phyloP scores from a whole-genome alignment of 257 asterid species.

The Rubia yunnanensis region DNA sequence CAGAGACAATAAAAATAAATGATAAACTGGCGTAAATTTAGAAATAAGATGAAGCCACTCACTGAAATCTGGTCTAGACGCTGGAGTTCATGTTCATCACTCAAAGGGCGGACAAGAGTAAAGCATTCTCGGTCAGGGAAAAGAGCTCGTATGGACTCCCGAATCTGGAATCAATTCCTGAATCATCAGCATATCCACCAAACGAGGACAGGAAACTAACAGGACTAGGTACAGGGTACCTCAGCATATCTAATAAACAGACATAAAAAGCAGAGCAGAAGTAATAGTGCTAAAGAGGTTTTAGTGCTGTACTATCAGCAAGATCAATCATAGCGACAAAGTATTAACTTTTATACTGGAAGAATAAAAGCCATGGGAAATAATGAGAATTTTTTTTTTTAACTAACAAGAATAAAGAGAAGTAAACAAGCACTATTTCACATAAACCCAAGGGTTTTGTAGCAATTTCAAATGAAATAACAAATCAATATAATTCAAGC shows the following conservation, averaged over 20 bases:
- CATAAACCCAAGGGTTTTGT: neutral
- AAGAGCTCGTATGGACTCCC: slow-evolving; percentile 97
- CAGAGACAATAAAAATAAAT: neutral
- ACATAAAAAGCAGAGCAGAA: neutral
- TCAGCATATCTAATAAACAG: neutral
- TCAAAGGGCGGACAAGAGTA: slow-evolving; percentile 90
- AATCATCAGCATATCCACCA: slow-evolving; percentile 5
- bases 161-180: slow-evolving; percentile 38
- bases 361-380: neutral
- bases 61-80: slow-evolving; percentile 82
- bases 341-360: neutral
- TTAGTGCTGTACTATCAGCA: neutral
- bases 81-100: slow-evolving; percentile 79
- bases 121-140: slow-evolving; percentile 97
- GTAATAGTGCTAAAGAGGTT: neutral
- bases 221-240: neutral
- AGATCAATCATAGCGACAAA: too few species aligned
- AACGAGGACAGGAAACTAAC: neutral
- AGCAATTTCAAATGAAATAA: neutral
- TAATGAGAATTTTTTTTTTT: too few species aligned
- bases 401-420: neutral
- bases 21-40: neutral
- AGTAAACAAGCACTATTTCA: neutral
- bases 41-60: slow-evolving; percentile 22
- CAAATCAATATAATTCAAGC: neutral